Evolutionary conservation across 129 eudicot species (phyloP).

Genomic region (Ambrosia artemisiifolia): DNA sequence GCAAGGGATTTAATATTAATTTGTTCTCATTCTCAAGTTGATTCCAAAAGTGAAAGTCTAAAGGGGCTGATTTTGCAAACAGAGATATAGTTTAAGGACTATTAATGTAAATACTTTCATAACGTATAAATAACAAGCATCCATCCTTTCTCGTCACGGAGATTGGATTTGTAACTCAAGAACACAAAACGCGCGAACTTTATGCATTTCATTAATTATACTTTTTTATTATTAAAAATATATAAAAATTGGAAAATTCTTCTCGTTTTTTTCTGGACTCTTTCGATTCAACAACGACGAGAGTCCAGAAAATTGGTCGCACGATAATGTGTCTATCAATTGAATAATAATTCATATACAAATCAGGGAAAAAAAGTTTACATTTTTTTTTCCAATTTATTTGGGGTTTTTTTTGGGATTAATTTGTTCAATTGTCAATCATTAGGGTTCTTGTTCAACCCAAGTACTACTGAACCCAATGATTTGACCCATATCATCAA

Average conservation of each 20-base stretch:
- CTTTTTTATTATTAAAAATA: constrained; percentile 13
- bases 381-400: not conserved
- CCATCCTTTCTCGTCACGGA: not conserved
- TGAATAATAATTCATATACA: constrained; percentile 14
- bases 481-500: constrained; percentile 11
- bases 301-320: constrained; percentile 36
- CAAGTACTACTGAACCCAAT: constrained; percentile 20
- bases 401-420: constrained; percentile 14
- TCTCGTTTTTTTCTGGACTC: constrained; percentile 35
- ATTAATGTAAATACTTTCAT: not conserved
- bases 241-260: constrained; percentile 3
- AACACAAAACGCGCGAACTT: constrained; percentile 20
- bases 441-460: constrained; percentile 34
- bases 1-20: not conserved
- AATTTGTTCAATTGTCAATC: constrained; percentile 17
- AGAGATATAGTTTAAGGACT: not conserved
- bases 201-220: constrained; percentile 1
- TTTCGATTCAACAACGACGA: constrained; percentile 31
- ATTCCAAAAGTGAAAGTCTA: not conserved
- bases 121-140: not conserved
- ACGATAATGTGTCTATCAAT: not conserved
- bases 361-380: not conserved
- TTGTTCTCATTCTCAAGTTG: not conserved
- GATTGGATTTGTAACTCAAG: constrained; percentile 3
- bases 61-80: not conserved